Percentiles rank a stretch among this genome's conserved stretches.
These are phyloP conservation scores for Strobilomyces dryophilus DNA, from an alignment of 768 basidiomycete genomes.

Conservation along the genomic window DNA sequence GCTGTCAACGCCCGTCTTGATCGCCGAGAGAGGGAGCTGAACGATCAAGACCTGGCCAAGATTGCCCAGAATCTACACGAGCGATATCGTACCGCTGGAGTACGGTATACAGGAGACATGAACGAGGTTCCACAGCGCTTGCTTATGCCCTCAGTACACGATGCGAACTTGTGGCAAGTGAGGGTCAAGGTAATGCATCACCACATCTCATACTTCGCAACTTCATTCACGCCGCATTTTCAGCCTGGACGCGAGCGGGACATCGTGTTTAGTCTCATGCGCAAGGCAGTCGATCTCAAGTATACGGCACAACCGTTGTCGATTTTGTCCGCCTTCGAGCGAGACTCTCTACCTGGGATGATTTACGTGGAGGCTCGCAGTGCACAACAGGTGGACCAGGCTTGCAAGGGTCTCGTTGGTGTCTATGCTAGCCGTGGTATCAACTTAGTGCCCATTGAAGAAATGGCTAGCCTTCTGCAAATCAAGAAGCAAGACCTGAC, in stretches of 20 bases:
- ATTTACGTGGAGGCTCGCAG: slow-evolving; percentile 95
- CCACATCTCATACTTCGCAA: background rate
- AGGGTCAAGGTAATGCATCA: slow-evolving; percentile 70
- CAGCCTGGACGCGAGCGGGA: slow-evolving; percentile 92
- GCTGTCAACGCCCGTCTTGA: slow-evolving; percentile 67
- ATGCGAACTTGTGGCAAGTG: slow-evolving; percentile 94
- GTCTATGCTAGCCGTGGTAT: slow-evolving; percentile 83
- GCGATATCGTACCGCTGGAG: slow-evolving; percentile 66
- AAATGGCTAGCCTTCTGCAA: slow-evolving; percentile 94
- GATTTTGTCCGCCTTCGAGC: slow-evolving; percentile 93
- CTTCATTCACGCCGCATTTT: slow-evolving; percentile 1
- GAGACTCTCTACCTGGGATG: slow-evolving; percentile 92
- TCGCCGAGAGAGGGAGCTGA: slow-evolving; percentile 64
- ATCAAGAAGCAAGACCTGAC: slow-evolving; percentile 93
- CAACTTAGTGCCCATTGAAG: slow-evolving; percentile 87
- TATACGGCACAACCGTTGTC: slow-evolving; percentile 71
- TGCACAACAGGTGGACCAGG: slow-evolving; percentile 78
- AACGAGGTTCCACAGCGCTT: slow-evolving; percentile 90
- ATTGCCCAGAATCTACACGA: slow-evolving; percentile 80
- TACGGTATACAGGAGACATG: slow-evolving; percentile 86
- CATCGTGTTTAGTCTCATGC: slow-evolving; percentile 90
- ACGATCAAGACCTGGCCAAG: slow-evolving; percentile 76
- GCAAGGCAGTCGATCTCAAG: slow-evolving; percentile 85
- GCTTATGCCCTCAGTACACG: slow-evolving; percentile 95
- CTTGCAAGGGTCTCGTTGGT: slow-evolving; percentile 88